These are phyloP conservation scores for Wilcoxina mikolae DNA, from an alignment of 495 filamentous ascomycete genomes.

Conservation along the genomic window DNA sequence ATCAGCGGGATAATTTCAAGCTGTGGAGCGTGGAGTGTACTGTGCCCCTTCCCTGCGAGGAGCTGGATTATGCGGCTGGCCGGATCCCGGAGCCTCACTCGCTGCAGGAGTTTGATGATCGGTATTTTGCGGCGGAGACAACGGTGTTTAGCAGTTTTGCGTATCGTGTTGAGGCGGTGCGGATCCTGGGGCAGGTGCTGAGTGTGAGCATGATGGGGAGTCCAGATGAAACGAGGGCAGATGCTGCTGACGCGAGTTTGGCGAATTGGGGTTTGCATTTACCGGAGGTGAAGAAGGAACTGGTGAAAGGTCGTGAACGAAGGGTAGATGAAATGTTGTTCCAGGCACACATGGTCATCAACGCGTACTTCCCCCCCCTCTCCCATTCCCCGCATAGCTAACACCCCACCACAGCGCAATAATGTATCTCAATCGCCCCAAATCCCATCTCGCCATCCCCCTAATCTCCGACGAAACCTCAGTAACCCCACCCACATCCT, in stretches of 20 bases:
- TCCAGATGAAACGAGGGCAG: slow-evolving; percentile 22
- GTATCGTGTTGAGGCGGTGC: slow-evolving; percentile 58
- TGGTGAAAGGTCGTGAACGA: slow-evolving; percentile 46
- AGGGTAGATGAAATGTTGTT: slow-evolving; percentile 81
- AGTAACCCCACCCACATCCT: slow-evolving; percentile 39
- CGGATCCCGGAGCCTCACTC: slow-evolving; percentile 46
- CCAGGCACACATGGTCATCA: slow-evolving; percentile 72
- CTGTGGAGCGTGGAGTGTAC: slow-evolving; percentile 42
- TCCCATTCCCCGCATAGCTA: slow-evolving; percentile 30
- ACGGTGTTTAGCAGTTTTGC: slow-evolving; percentile 63
- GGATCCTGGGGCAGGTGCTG: slow-evolving; percentile 64
- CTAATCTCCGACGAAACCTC: slow-evolving; percentile 40
- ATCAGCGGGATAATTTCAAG: slow-evolving; percentile 42
- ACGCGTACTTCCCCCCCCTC: slow-evolving; percentile 36
- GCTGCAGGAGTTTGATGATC: slow-evolving; percentile 56
- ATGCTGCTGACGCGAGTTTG: slow-evolving; percentile 55
- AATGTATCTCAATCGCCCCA: slow-evolving; percentile 61
- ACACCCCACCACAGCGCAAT: slow-evolving; percentile 29
- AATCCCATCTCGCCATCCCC: slow-evolving; percentile 44
- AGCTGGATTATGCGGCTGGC: slow-evolving; percentile 50
- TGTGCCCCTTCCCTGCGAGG: slow-evolving; percentile 61
- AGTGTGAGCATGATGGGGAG: slow-evolving; percentile 28
- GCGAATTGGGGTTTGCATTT: slow-evolving; percentile 74
- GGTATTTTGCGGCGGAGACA: slow-evolving; percentile 46
- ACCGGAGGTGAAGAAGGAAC: slow-evolving; percentile 56